Base-by-base conservation (phyloP, 352 stramenopile genomes). In the Pilasporangium apinafurcum region DNA sequence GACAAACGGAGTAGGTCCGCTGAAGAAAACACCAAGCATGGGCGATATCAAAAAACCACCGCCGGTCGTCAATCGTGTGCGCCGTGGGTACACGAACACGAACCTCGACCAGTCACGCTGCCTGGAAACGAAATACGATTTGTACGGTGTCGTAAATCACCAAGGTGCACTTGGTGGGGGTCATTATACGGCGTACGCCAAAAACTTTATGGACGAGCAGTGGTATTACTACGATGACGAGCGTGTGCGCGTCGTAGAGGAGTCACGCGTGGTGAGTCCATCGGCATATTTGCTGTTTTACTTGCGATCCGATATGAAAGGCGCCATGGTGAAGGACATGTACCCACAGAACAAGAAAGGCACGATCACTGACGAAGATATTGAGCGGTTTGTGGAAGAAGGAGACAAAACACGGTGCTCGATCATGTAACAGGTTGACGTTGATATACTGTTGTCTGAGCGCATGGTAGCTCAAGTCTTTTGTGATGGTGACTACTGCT, bases 251-350 rank as follows among this genome's bases (percentile, higher is more conserved):
- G 65, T 93, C 8, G 71, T 96, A 2, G 81, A 92, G 50, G 84
- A 94, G 37, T 69, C 74, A 36, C 86, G 94, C 49, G 70, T 95
- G 22, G 76, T 95, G 17, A 92, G 63, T 16, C 63, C 81, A 24
- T 87, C 83, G 1, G 85, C 87, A 18, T 97, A 97, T 61, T 63
- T 97, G 51, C 70, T 97, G 7, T 97, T 97, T 51, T 97, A 96
- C 55, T 51, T 96, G 28, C 76, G 85, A 27, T 92, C 84, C 5
- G 86, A 96, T 54, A 91, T 95, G 68, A 78, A 91, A 44, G 65
- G 63, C 38, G 64, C 82, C 22, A 51, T 83, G 9, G 79, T 95
- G 9, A 86, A 89, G 48, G 82, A 89, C 37, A 49, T 96, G 37
- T 96, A 88, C 46, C 82, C 82, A 14, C 76, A 76, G 29, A 95